Conservation (phyloP, 352 stramenopile genomes). For the Phytophthora sp. region DNA sequence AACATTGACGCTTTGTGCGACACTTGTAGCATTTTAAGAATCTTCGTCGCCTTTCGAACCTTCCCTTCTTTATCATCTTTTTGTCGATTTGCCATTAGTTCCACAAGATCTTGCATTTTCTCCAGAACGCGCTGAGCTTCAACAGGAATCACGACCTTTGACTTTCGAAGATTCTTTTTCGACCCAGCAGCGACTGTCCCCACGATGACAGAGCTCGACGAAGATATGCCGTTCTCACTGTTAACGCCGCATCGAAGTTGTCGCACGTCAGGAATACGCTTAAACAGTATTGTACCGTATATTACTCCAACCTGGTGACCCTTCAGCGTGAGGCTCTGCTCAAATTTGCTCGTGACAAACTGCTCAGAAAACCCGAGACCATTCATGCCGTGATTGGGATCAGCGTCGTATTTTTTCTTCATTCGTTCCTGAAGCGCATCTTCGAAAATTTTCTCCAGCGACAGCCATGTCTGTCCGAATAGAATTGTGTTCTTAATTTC, state of each 20-base stretch:
- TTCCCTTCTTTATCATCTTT: conserved; percentile 92
- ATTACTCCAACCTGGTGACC: conserved; percentile 88
- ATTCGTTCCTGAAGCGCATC: conserved; percentile 87
- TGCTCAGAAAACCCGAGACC: conserved; percentile 69
- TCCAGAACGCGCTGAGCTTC: conserved; percentile 89
- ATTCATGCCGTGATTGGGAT: conserved; percentile 47
- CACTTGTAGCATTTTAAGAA: conserved; percentile 90
- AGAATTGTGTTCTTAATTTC: conserved; percentile 87
- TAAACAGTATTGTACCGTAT: conserved; percentile 89
- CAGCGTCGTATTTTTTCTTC: conserved; percentile 73
- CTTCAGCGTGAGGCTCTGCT: conserved; percentile 88
- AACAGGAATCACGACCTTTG: conserved; percentile 82
- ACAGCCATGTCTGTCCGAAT: conserved; percentile 90
- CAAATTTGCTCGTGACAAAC: conserved; percentile 87
- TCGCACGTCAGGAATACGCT: conserved; percentile 87
- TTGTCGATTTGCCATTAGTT: conserved; percentile 86
- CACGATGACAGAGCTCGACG: conserved; percentile 88
- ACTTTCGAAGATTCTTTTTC: conserved; percentile 73
- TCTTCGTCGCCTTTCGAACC: conserved; percentile 90
- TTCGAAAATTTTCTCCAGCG: conserved; percentile 90
- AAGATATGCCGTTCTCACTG: conserved; percentile 89
- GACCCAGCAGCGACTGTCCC: conserved; percentile 50
- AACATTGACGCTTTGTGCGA: conserved; percentile 91
- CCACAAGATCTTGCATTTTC: conserved; percentile 90
- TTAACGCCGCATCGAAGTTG: conserved; percentile 88